Base-by-base conservation (phyloP, 2,329 filamentous ascomycete genomes). In the Albophoma yamanashiensis region DNA sequence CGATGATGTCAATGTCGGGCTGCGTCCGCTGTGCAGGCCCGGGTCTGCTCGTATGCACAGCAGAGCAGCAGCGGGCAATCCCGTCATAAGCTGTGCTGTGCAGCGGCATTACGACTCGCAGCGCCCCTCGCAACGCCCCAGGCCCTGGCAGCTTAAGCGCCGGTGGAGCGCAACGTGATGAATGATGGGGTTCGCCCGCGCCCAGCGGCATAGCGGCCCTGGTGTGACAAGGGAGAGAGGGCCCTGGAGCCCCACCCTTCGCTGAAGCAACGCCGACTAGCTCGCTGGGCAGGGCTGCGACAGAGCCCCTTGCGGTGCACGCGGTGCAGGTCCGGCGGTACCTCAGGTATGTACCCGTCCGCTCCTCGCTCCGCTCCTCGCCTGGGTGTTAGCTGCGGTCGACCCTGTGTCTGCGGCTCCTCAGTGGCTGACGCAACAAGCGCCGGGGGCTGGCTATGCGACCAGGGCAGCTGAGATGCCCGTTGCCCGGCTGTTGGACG, bases 261-360 rank as follows among this genome's bases (percentile, higher is more conserved):
- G 60, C 60, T 59, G 55, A 57, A 61, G 60, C 60, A 61, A 61
- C 60, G 20, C 40, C 55, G 59, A 12, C 58, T 31, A 50, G 55
- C 55, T 27, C 22, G 31, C 42, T 20, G 55, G 17, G 31, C 50
- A 53, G 47, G 47, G 47, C 25, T 4, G 27, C 27, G 15, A 8
- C 47, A 34, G 47, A 50, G 45, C 45, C 45, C 27, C 45, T 50
- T 50, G 47, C 14, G 25, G 25, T 50, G 25, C 17, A 25, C 5
- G 25, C 4, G 45, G 45, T 27, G 45, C 45, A 27, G 15, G 11
- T 9, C 14, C 20, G 31, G 25, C 47, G 20, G 15, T 34, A 11
- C 8, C 15, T 3, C 4, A 31, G 27, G 27, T 3, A 31, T 31
- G 27, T 31, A 31, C 27, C 27, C 27, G 27, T 31, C 27, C 5